Base-by-base conservation (phyloP, 495 filamentous ascomycete species). In the Talaromyces nanjingensis region DNA sequence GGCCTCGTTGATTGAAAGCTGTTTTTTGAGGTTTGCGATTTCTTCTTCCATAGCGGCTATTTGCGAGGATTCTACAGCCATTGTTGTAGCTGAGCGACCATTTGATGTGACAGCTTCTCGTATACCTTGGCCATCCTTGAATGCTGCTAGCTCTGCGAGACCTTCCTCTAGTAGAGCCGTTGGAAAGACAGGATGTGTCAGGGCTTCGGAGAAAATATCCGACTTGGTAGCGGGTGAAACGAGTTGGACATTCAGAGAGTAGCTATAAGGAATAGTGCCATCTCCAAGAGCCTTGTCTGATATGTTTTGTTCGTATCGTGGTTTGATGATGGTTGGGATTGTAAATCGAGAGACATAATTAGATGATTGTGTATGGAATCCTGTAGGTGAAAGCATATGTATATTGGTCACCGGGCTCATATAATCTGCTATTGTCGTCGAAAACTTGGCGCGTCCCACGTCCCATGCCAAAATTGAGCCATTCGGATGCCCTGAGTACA, bases 381-480 rank as follows among this genome's bases (percentile, higher is more conserved):
- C 86, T 29, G 63, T 75, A 0, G 87, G 87, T 6, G 85, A 83
- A 24, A 91, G 75, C 73, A 93, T 87, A 39, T 76, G 68, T 18
- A 97, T 65, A 63, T 94, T 96, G 7, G 90, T 94, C 57, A 96
- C 84, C 6, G 91, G 87, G 33, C 91, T 86, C 27, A 87, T 87
- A 67, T 89, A 81, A 65, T 88, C 90, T 14, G 86, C 80, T 59
- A 93, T 65, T 27, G 85, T 83, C 8, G 81, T 77, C 12, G 77
- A 77, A 64, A 84, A 88, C 39, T 84, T 82, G 5, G 86, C 83
- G 60, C 83, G 83, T 45, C 87, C 86, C 29, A 90, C 81, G 70
- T 92, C 90, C 92, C 92, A 97, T 29, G 81, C 79, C 9, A 88
- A 74, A n/a, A 96, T 80, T 69, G 89, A 88, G 37, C 92, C 92